Conservation (phyloP, 2,329 filamentous ascomycete genomes). For the Aspergillus floridensis region DNA sequence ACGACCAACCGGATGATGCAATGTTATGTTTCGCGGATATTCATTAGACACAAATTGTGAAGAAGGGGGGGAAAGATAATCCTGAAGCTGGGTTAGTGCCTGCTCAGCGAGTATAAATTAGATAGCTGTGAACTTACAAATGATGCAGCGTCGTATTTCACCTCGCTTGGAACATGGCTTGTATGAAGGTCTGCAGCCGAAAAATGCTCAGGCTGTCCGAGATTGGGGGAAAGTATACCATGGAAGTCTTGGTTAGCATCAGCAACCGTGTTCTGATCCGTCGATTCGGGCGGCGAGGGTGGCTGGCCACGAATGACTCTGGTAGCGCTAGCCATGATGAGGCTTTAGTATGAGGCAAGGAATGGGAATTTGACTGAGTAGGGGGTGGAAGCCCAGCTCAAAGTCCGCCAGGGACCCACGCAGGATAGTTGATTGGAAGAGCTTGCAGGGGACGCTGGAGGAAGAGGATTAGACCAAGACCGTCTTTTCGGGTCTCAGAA, state of each 20-base stretch:
- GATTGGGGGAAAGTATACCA: slow-evolving; percentile 16
- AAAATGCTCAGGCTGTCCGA: slow-evolving; percentile 9
- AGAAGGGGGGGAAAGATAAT: slow-evolving; percentile 10
- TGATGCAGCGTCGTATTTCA: slow-evolving; percentile 9
- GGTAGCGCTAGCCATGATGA: slow-evolving; percentile 9
- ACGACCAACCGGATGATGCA: slow-evolving; percentile 25
- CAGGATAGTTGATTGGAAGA: background rate
- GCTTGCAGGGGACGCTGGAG: background rate
- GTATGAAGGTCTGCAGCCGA: slow-evolving; percentile 3
- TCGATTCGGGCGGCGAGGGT: slow-evolving; percentile 32
- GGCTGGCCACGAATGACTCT: slow-evolving; percentile 22
- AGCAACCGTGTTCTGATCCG: slow-evolving; percentile 20
- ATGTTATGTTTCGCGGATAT: slow-evolving; percentile 16
- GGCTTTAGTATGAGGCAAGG: background rate
- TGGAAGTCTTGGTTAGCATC: slow-evolving; percentile 17
- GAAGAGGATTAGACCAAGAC: background rate
- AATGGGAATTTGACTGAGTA: slow-evolving; percentile 10
- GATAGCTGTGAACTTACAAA: slow-evolving; percentile 19
- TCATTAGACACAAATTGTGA: slow-evolving; percentile 15
- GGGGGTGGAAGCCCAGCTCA: background rate
- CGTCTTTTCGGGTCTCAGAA: background rate
- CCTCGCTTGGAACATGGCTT: slow-evolving; percentile 2
- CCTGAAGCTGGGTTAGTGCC: slow-evolving; percentile 3
- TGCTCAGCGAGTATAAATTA: background rate
- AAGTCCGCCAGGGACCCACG: background rate